phyloP scores from a whole-genome alignment of 2,329 filamentous ascomycete genomes.

The Fusarium camptoceras region DNA sequence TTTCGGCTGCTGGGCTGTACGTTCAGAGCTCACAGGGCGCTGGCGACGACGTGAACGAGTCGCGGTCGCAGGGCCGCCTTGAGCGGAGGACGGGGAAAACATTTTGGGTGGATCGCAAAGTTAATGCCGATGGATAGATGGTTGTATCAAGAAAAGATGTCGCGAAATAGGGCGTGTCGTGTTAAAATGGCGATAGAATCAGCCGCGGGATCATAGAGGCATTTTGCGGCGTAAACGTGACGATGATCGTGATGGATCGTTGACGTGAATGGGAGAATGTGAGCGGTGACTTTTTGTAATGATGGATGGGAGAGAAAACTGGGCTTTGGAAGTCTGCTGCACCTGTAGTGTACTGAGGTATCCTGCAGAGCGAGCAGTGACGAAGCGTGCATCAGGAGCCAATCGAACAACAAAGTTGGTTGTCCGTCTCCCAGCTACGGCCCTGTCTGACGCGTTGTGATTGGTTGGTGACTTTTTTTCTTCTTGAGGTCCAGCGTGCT shows the following conservation, averaged over 20 bases:
- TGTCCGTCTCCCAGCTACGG: conserved; percentile 39
- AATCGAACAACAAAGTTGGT: conserved; percentile 44
- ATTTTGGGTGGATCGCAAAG: conserved; percentile 56
- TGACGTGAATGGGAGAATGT: conserved; percentile 38
- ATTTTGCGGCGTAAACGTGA: conserved; percentile 45
- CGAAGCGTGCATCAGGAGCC: conserved; percentile 46
- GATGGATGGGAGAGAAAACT: conserved; percentile 37
- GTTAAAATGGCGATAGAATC: conserved; percentile 40
- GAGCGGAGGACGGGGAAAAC: conserved; percentile 68
- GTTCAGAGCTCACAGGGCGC: conserved; percentile 68
- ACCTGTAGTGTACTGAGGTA: background rate
- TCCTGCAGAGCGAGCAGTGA: conserved; percentile 38
- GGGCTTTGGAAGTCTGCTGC: conserved; percentile 26
- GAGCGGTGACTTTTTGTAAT: conserved; percentile 41
- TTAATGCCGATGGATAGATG: conserved; percentile 26
- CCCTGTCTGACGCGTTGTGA: conserved; percentile 30
- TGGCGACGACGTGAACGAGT: conserved; percentile 72
- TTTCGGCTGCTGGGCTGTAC: conserved; percentile 68
- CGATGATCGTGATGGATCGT: conserved; percentile 27
- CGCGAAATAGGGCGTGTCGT: conserved; percentile 28
- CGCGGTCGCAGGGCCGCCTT: conserved; percentile 65
- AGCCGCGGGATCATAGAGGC: conserved; percentile 44
- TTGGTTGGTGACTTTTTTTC: conserved; percentile 34
- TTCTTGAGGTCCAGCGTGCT: conserved; percentile 18
- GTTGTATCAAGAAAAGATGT: conserved; percentile 17